Conservation (phyloP, 1,284 basidiomycete genomes). For the Retiboletus fuscus region DNA sequence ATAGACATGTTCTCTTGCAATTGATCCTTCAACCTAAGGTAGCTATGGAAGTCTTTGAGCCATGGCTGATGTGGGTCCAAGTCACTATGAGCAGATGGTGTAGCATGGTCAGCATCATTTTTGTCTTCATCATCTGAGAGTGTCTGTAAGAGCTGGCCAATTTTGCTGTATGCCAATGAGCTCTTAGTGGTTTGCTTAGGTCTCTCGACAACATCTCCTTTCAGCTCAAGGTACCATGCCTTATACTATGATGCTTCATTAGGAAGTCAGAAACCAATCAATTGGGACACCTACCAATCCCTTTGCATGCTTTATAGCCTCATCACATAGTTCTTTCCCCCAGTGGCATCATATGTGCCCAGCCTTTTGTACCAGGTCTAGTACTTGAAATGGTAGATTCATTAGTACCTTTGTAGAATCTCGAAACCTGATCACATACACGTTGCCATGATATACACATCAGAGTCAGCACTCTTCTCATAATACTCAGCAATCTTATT, state of each 20-base stretch:
- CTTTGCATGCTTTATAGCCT: background rate
- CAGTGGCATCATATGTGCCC: background rate
- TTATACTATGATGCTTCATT: background rate
- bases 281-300: background rate
- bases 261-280: too few species aligned
- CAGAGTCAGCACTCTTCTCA: background rate
- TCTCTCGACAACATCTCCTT: background rate
- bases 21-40: too few species aligned
- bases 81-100: too few species aligned
- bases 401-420: background rate
- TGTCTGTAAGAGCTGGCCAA: background rate
- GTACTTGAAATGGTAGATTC: background rate
- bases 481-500: slow-evolving; percentile 6
- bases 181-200: background rate
- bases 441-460: slow-evolving; percentile 15
- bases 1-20: background rate
- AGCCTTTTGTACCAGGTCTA: background rate
- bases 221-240: background rate
- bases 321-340: background rate
- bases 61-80: background rate
- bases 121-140: slow-evolving; percentile 2
- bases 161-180: background rate
- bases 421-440: background rate
- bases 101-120: background rate
- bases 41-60: background rate